Evolutionary conservation across 2,329 filamentous ascomycete species (phyloP).

Genomic region (Onygenales sp.): DNA sequence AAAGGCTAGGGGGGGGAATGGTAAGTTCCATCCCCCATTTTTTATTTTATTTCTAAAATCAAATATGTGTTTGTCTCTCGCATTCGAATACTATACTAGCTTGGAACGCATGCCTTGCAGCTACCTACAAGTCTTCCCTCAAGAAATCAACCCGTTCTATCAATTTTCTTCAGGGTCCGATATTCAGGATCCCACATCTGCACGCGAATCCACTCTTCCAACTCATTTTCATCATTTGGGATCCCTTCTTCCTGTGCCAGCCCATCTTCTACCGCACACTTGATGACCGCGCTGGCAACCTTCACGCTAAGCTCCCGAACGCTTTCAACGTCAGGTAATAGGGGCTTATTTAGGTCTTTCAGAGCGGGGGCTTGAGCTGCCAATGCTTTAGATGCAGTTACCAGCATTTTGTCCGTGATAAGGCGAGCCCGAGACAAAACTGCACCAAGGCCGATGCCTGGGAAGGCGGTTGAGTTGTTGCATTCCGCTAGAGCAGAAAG

Average conservation of each 20-base stretch:
- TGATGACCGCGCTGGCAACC: constrained; percentile 68
- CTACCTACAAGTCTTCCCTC: neutral
- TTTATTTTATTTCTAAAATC: too few species aligned
- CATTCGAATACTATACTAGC: too few species aligned
- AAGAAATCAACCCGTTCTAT: neutral
- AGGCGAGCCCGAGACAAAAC: constrained; percentile 59
- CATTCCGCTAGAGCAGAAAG: constrained; percentile 53
- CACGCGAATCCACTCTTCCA: constrained; percentile 31
- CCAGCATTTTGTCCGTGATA: constrained; percentile 69
- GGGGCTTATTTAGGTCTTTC: constrained; percentile 51
- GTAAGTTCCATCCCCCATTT: too few species aligned
- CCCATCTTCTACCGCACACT: constrained; percentile 58
- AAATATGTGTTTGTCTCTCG: too few species aligned
- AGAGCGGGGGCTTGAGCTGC: constrained; percentile 63
- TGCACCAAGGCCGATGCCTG: constrained; percentile 72
- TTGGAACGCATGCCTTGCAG: too few species aligned
- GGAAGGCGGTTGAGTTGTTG: constrained; percentile 81
- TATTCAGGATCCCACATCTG: constrained; percentile 36
- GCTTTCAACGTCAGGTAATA: constrained; percentile 66
- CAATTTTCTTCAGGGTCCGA: constrained; percentile 16
- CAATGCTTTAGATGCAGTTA: constrained; percentile 66
- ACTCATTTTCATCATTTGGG: constrained; percentile 36
- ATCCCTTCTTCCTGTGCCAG: constrained; percentile 58
- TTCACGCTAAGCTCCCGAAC: constrained; percentile 68
- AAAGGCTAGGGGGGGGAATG: too few species aligned